A percentile compares a stretch with the other conserved stretches of the same genome.
Conservation (phyloP, 2,329 filamentous ascomycete species). For the Verticillium nubilum region DNA sequence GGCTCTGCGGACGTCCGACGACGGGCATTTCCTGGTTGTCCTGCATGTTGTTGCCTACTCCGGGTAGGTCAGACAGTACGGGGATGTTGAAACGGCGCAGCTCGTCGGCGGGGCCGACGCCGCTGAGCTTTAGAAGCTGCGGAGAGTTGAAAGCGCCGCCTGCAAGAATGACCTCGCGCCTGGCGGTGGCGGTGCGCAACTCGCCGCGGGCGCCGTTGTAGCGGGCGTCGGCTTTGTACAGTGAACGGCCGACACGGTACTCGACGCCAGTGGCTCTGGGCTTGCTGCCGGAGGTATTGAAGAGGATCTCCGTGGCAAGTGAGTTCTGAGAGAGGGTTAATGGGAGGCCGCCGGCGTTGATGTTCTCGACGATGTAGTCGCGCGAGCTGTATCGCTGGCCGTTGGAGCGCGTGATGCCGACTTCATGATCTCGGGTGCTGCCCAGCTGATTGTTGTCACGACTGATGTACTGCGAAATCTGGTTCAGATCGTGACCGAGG, state of each 20-base stretch:
- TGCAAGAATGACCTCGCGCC: conserved; percentile 37
- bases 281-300: conserved; percentile 1
- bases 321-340: conserved; percentile 30
- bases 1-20: conserved; percentile 10
- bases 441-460: conserved; percentile 12
- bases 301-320: conserved; percentile 28
- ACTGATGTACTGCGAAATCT: conserved; percentile 2
- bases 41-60: conserved; percentile 46
- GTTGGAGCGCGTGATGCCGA: conserved; percentile 20
- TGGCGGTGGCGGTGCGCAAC: conserved; percentile 11
- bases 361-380: conserved; percentile 8
- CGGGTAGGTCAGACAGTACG: conserved; percentile 46
- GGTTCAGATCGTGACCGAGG: neutral
- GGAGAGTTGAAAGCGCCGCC: conserved; percentile 46
- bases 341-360: conserved; percentile 25
- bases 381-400: conserved; percentile 20
- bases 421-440: conserved; percentile 17
- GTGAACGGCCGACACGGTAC: conserved; percentile 12
- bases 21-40: conserved; percentile 37
- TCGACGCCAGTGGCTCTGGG: conserved; percentile 2
- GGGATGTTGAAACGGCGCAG: conserved; percentile 38
- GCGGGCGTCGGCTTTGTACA: conserved; percentile 13
- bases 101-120: conserved; percentile 37
- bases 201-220: conserved; percentile 2
- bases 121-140: conserved; percentile 45